phyloP scores from a whole-genome alignment of 305 asterid genomes.

The Euphrasia arctica region DNA sequence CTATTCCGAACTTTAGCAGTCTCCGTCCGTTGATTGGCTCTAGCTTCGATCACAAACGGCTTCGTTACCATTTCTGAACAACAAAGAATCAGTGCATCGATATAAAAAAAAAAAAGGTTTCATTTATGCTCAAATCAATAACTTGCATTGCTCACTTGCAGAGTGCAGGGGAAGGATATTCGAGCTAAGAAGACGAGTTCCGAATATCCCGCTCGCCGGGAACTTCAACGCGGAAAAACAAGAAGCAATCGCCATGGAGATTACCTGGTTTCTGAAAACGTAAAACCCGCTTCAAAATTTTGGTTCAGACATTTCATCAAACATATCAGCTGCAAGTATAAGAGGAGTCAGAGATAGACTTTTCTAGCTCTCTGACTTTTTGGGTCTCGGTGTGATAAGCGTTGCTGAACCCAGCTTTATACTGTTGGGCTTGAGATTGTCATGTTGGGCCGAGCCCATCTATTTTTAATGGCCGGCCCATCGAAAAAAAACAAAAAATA shows the following conservation, averaged over 20 bases:
- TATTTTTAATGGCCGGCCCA: no score
- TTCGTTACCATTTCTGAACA: conserved; percentile 29
- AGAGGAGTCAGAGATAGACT: neutral
- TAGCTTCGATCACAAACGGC: conserved; percentile 59
- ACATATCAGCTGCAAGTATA: conserved; percentile 24
- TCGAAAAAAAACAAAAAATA: neutral
- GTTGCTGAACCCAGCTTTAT: no score
- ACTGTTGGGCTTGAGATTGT: no score
- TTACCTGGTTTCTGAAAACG: neutral
- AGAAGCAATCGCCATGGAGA: conserved; percentile 42
- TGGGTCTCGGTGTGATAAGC: no score
- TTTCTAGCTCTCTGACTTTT: no score
- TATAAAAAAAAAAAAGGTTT: neutral
- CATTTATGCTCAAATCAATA: neutral
- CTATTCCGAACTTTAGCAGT: conserved; percentile 59
- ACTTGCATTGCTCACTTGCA: conserved; percentile 35
- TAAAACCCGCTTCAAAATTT: neutral
- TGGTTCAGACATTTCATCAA: conserved; percentile 39
- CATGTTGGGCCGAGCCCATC: neutral
- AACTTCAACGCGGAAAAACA: conserved; percentile 35
- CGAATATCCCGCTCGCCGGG: conserved; percentile 45
- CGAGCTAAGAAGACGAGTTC: conserved; percentile 35
- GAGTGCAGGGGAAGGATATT: conserved; percentile 29
- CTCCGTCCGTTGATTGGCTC: conserved; percentile 54
- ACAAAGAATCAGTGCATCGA: neutral